phyloP scores from a whole-genome alignment of 2,329 filamentous ascomycete genomes.

The Scedosporium minutisporum region DNA sequence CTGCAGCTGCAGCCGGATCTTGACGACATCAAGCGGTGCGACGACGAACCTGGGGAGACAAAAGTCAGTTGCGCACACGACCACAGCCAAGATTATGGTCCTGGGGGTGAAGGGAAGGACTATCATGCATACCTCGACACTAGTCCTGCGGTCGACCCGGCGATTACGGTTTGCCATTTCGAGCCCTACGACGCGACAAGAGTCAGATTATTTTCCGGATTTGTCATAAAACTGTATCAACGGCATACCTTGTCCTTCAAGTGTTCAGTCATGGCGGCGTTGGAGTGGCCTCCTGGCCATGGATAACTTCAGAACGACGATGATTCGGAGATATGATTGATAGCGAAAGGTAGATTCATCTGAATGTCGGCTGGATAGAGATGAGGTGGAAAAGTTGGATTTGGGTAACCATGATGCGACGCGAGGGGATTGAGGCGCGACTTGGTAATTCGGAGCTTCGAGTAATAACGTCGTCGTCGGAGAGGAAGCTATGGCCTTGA shows the following conservation, averaged over 20 bases:
- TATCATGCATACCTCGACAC: conserved; percentile 60
- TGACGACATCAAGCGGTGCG: conserved; percentile 92
- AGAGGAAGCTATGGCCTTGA: neutral
- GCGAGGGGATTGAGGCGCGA: too few species aligned
- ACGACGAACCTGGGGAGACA: conserved; percentile 65
- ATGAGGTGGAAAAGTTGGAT: neutral
- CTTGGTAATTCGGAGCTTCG: neutral
- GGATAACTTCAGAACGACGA: neutral
- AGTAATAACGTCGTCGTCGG: neutral
- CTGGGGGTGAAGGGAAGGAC: conserved; percentile 4
- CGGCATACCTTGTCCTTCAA: conserved; percentile 11
- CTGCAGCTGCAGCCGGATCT: conserved; percentile 94
- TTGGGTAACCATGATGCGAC: neutral
- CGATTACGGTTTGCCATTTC: conserved; percentile 43
- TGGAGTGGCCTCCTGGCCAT: neutral
- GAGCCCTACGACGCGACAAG: conserved; percentile 33
- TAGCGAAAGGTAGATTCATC: neutral
- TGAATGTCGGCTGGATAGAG: neutral
- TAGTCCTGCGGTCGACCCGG: conserved; percentile 62
- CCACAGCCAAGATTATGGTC: too few species aligned
- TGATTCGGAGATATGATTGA: neutral
- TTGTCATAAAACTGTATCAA: neutral
- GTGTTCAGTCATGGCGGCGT: conserved; percentile 3
- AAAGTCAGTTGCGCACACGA: neutral
- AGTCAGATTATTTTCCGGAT: neutral